Conservation (phyloP, 2,329 filamentous ascomycete genomes). For the Phialocephala sp. region DNA sequence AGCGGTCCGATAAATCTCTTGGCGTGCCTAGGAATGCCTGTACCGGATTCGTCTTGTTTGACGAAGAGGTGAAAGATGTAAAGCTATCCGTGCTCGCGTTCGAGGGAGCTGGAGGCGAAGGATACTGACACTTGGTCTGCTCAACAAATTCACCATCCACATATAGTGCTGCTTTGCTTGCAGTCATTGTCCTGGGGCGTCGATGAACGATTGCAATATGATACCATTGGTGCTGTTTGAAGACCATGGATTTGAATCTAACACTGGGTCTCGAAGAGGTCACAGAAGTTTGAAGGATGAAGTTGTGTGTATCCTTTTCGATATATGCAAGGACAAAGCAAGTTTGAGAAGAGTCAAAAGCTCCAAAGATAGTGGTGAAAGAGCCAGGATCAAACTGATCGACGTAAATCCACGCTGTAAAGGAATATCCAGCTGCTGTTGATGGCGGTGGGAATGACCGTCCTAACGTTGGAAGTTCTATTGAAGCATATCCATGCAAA, state of each 20-base stretch:
- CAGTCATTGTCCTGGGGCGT: conserved; percentile 73
- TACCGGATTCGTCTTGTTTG: conserved; percentile 67
- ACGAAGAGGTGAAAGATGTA: conserved; percentile 67
- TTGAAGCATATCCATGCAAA: conserved; percentile 82
- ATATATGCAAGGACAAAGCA: conserved; percentile 95
- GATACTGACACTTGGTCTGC: conserved; percentile 88
- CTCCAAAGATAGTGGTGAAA: conserved; percentile 95
- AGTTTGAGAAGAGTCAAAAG: conserved; percentile 88
- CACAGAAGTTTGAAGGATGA: conserved; percentile 96
- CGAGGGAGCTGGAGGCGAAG: conserved; percentile 71
- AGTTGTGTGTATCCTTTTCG: conserved; percentile 89
- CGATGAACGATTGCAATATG: conserved; percentile 90
- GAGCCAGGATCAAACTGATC: conserved; percentile 83
- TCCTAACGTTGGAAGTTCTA: conserved; percentile 87
- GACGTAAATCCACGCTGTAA: conserved; percentile 86
- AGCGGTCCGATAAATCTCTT: conserved; percentile 77
- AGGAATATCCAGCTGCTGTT: conserved; percentile 81
- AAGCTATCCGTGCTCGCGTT: conserved; percentile 71
- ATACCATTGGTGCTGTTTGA: conserved; percentile 84
- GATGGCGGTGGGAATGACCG: conserved; percentile 82
- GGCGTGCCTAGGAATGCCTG: conserved; percentile 95
- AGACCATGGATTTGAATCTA: conserved; percentile 83
- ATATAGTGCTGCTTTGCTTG: conserved; percentile 85
- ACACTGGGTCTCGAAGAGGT: conserved; percentile 86
- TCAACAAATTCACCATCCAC: conserved; percentile 94